A percentile compares a stretch with the other conserved stretches of the same genome.
phyloP scores from a whole-genome alignment of 2,329 filamentous ascomycete species.

The Pyrenochaeta sp. region DNA sequence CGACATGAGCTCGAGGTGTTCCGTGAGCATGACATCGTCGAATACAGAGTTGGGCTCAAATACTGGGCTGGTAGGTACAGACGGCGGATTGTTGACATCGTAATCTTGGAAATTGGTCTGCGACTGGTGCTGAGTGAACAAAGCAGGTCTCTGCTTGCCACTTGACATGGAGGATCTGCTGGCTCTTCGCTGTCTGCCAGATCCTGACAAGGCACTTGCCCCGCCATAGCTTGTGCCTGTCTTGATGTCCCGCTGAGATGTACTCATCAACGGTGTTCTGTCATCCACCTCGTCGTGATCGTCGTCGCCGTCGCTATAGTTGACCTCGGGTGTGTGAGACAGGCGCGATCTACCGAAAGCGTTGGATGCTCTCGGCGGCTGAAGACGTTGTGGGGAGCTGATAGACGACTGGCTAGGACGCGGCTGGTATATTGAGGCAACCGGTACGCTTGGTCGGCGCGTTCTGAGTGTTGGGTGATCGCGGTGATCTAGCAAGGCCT shows the following conservation, averaged over 20 bases:
- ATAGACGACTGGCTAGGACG: slow-evolving; percentile 34
- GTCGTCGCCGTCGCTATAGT: slow-evolving; percentile 60
- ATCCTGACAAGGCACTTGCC: slow-evolving; percentile 32
- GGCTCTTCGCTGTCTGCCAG: slow-evolving; percentile 41
- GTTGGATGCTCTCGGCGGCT: slow-evolving; percentile 15
- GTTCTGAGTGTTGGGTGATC: slow-evolving; percentile 53
- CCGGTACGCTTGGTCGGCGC: slow-evolving; percentile 55
- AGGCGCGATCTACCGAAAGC: slow-evolving; percentile 36
- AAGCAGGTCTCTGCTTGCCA: slow-evolving; percentile 32
- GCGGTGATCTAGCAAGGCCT: slow-evolving; percentile 87
- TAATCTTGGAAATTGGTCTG: slow-evolving; percentile 54
- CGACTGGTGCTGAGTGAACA: slow-evolving; percentile 40
- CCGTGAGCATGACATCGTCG: slow-evolving; percentile 73
- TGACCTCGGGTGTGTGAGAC: slow-evolving; percentile 35
- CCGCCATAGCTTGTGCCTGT: slow-evolving; percentile 47
- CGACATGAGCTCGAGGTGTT: slow-evolving; percentile 60
- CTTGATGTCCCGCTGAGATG: slow-evolving; percentile 46
- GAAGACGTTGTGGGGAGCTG: slow-evolving; percentile 30
- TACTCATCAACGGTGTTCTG: slow-evolving; percentile 63
- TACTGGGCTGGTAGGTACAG: slow-evolving; percentile 66
- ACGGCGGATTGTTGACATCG: slow-evolving; percentile 73
- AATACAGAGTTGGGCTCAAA: slow-evolving; percentile 61
- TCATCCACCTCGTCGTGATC: slow-evolving; percentile 59
- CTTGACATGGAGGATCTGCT: slow-evolving; percentile 45
- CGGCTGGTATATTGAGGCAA: slow-evolving; percentile 39